Percentiles rank a stretch among this genome's conserved stretches.
phyloP scores from a whole-genome alignment of 495 filamentous ascomycete species.

The Xylaria nigripes region DNA sequence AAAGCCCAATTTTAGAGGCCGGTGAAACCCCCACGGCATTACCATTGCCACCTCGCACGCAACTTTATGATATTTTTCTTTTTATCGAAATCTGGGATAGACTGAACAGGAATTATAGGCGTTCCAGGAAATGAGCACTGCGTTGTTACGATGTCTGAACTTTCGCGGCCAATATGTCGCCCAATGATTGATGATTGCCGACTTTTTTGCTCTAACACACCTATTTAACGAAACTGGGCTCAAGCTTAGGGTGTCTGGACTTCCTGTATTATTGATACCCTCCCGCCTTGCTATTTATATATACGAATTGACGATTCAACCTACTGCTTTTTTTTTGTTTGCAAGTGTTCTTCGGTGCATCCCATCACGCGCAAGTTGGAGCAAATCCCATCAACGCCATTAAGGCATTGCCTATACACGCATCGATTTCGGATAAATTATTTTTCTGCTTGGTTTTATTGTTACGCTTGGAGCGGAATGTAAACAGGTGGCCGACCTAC shows the following conservation, averaged over 20 bases:
- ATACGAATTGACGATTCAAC: slow-evolving; percentile 7
- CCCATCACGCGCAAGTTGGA: no score
- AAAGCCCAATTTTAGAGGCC: slow-evolving; percentile 68
- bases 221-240: slow-evolving; percentile 1
- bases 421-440: no score
- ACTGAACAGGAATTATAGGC: slow-evolving; percentile 1
- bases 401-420: no score
- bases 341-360: no score
- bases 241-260: neutral
- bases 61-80: neutral
- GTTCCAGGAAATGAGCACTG: neutral
- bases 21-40: slow-evolving; percentile 11
- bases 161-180: neutral
- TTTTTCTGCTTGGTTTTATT: no score
- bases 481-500: no score
- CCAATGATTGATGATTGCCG: neutral
- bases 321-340: no score
- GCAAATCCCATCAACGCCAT: no score
- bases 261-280: slow-evolving; percentile 11
- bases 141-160: neutral
- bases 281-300: neutral
- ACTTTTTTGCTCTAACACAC: neutral
- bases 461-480: no score
- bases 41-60: neutral
- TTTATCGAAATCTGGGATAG: slow-evolving; percentile 1